phyloP scores from a whole-genome alignment of 2,329 filamentous ascomycete genomes.

The Magnaporthiopsis poae region DNA sequence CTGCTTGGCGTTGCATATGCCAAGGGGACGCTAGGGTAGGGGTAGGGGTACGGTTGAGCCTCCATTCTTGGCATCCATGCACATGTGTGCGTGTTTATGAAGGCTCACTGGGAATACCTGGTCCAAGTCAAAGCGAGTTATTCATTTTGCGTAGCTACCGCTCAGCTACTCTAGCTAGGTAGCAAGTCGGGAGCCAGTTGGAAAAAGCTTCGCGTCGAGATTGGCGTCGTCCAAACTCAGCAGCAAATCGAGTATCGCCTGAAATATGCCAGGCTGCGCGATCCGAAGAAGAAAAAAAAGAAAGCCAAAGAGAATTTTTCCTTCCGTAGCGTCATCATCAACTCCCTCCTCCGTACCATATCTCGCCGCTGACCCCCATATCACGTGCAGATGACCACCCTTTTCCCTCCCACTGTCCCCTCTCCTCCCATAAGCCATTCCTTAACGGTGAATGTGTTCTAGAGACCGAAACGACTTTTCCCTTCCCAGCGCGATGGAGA shows the following conservation, averaged over 20 bases:
- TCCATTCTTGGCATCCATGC: neutral
- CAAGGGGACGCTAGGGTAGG: neutral
- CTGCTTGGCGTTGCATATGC: no score
- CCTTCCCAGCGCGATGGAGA: neutral
- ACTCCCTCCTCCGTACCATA: neutral
- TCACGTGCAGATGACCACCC: neutral
- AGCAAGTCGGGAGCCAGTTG: neutral
- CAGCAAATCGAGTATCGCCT: neutral
- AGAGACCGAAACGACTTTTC: neutral
- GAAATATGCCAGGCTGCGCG: neutral
- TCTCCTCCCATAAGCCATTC: neutral
- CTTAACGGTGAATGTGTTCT: neutral
- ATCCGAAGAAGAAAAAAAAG: neutral
- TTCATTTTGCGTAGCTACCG: neutral
- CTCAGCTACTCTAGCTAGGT: neutral
- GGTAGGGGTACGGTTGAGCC: neutral
- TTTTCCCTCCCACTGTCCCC: neutral
- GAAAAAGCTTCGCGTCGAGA: neutral
- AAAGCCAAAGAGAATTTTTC: slow-evolving; percentile 1
- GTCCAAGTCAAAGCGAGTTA: neutral
- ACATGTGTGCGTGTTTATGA: neutral
- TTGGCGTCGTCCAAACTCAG: neutral
- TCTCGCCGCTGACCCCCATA: neutral
- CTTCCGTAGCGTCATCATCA: neutral
- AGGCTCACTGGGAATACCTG: neutral